Conservation (phyloP, 2,329 filamentous ascomycete species). For the Metarhizium robertsii region DNA sequence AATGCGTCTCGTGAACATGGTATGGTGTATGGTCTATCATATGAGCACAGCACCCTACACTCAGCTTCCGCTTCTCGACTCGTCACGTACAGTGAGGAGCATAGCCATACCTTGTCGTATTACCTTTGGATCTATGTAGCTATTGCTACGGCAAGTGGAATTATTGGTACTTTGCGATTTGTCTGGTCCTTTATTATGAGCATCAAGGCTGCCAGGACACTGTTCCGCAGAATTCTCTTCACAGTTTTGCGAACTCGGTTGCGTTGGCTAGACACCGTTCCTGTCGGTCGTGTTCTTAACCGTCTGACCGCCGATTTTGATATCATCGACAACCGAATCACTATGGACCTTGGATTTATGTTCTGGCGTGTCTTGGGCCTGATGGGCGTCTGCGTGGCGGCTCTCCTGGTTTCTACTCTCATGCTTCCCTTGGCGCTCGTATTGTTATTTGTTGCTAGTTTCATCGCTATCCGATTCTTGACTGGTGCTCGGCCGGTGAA, state of each 20-base stretch:
- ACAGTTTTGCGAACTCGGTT: slow-evolving; percentile 62
- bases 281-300: slow-evolving; percentile 67
- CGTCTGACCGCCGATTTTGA: slow-evolving; percentile 72
- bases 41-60: slow-evolving; percentile 37
- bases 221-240: slow-evolving; percentile 60
- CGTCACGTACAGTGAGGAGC: slow-evolving; percentile 7
- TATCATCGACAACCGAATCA: slow-evolving; percentile 58
- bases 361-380: slow-evolving; percentile 52
- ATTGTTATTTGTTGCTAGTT: slow-evolving; percentile 47
- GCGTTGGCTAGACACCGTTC: slow-evolving; percentile 74
- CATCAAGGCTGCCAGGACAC: slow-evolving; percentile 55
- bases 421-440: slow-evolving; percentile 53
- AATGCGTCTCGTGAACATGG: slow-evolving; percentile 21
- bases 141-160: slow-evolving; percentile 45
- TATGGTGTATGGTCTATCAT: slow-evolving; percentile 33
- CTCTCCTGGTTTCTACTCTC: slow-evolving; percentile 56
- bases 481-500: slow-evolving; percentile 66
- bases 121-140: slow-evolving; percentile 61
- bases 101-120: slow-evolving; percentile 38
- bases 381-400: slow-evolving; percentile 57
- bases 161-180: slow-evolving; percentile 54
- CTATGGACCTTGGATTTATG: slow-evolving; percentile 52
- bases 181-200: slow-evolving; percentile 55
- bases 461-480: slow-evolving; percentile 54
- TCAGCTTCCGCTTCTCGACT: slow-evolving; percentile 20